Evolutionary conservation across 2,329 filamentous ascomycete genomes (phyloP), one percentile per base, ranked within the genome.

Genomic region (Alternaria rosae): DNA sequence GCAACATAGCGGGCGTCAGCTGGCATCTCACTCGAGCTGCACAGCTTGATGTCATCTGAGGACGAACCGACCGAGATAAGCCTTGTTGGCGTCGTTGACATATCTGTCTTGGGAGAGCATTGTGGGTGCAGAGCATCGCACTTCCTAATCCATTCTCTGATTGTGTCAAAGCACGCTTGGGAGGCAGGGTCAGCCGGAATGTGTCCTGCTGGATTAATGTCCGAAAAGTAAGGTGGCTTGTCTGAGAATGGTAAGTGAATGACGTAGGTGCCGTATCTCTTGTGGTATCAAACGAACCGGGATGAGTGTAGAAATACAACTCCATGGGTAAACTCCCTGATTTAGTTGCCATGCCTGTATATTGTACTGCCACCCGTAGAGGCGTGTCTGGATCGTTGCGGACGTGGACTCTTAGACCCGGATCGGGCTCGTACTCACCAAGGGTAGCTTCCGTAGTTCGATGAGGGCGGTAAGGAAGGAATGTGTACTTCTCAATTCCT

Each of bases 331-430:
- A 9, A 5, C 15, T n/a, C 7, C 32, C 8, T 1, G 8, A 38
- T 10, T 38, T 9, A 35, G 0, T n/a, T 8, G 7, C 1, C 32
- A 35, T 35, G 32, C 32, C 32, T 0, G 3, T 35, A 7, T 35
- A n/a, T 35, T n/a, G 32, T 0, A 35, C 15, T 0, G 1, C 3
- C 4, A 38, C 32, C 0, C 2, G 15, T 2, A 38, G 1, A n/a
- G 32, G 32, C 3, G 15, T n/a, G 0, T 35, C 4, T 3, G 13
- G 13, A 15, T 15, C 6, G 13, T 32, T 32, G 30, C 30, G 12
- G 30, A 32, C 12, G 12, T 6, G 0, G 13, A 32, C 30, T 12
- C 1, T 2, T 12, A 35, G 15, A n/a, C 15, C 4, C 1, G 2
- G 32, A n/a, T 38, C 4, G 32, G 32, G 1, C 4, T 38, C 32